A percentile compares a stretch with the other conserved stretches of the same genome.
phyloP scores from a whole-genome alignment of 2,329 filamentous ascomycete genomes.

The Cercospora nicotianae region DNA sequence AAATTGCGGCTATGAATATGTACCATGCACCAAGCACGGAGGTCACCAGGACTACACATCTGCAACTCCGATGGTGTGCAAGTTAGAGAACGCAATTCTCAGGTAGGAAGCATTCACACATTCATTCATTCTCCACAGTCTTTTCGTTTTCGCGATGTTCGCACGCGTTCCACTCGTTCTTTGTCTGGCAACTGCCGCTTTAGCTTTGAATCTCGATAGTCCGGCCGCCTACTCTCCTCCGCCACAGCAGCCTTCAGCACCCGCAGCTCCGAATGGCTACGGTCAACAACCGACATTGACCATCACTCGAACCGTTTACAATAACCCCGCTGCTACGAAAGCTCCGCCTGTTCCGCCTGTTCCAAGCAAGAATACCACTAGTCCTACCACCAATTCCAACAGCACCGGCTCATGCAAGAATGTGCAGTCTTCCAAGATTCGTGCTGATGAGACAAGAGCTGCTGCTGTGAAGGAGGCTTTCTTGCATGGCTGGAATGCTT shows the following conservation, averaged over 20 bases:
- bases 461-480: slow-evolving; percentile 25
- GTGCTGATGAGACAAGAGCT: slow-evolving; percentile 13
- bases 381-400: background rate
- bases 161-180: slow-evolving; percentile 15
- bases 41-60: background rate
- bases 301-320: background rate
- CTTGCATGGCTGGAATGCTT: slow-evolving; percentile 23
- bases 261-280: slow-evolving; percentile 7
- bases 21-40: background rate
- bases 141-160: slow-evolving; percentile 12
- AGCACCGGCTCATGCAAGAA: slow-evolving; percentile 19
- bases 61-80: background rate
- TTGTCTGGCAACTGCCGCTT: background rate
- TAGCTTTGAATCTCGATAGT: slow-evolving; percentile 2
- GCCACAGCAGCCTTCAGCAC: background rate
- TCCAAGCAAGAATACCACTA: slow-evolving; percentile 2
- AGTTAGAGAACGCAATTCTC: background rate
- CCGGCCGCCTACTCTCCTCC: slow-evolving; percentile 2
- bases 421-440: slow-evolving; percentile 11
- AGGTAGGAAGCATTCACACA: background rate
- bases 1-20: background rate
- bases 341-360: background rate
- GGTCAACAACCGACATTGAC: background rate
- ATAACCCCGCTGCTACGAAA: slow-evolving; percentile 5
- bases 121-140: slow-evolving; percentile 1